These are phyloP conservation scores for Flaveria sonorensis DNA, from an alignment of 129 eudicot species.

Conservation along the genomic window DNA sequence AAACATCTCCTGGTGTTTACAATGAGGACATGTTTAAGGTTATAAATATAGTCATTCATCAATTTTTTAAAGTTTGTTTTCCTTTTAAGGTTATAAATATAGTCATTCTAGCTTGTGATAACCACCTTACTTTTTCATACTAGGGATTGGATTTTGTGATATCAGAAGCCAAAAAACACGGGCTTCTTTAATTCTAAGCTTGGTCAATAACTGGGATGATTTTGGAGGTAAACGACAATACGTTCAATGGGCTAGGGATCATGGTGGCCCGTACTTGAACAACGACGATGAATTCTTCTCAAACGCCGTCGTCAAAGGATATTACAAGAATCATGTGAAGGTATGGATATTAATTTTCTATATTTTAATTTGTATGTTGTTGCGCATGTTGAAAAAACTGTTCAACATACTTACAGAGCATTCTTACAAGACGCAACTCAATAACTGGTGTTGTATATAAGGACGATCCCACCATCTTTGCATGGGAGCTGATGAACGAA, in stretches of 20 bases:
- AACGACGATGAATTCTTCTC: constrained; percentile 41
- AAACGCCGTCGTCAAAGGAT: constrained; percentile 31
- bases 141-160: constrained; percentile 43
- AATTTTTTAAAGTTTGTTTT: background rate
- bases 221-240: constrained; percentile 50
- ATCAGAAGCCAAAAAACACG: constrained; percentile 41
- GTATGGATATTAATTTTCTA: background rate
- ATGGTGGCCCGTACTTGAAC: constrained; percentile 34
- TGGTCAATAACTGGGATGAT: constrained; percentile 51
- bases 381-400: background rate
- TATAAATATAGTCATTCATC: background rate
- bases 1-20: constrained; percentile 43
- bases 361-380: background rate
- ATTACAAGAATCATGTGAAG: constrained; percentile 43
- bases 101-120: no score
- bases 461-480: constrained; percentile 60
- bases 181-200: constrained; percentile 38
- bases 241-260: constrained; percentile 49
- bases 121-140: background rate
- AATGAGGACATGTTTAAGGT: constrained; percentile 49
- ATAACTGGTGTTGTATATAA: constrained; percentile 49
- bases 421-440: constrained; percentile 48
- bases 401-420: constrained; percentile 22
- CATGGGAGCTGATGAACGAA: constrained; percentile 77
- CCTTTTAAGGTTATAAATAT: no score